A percentile compares a stretch with the other conserved stretches of the same genome.
Evolutionary conservation across 2,329 filamentous ascomycete genomes (phyloP).

Genomic region (Geosmithia flava): DNA sequence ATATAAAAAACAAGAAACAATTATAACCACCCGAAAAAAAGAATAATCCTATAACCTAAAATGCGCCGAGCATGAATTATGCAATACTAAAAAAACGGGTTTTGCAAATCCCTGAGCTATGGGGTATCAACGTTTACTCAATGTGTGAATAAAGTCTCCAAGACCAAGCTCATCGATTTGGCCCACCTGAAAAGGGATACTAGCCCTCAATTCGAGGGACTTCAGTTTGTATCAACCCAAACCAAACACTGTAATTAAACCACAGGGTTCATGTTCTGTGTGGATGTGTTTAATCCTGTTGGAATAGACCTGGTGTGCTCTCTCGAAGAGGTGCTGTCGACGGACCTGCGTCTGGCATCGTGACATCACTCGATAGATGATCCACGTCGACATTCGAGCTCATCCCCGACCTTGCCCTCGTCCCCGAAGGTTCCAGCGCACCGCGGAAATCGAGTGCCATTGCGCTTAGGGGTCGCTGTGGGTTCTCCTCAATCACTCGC

Average conservation of each 20-base stretch:
- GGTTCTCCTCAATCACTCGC: constrained; percentile 29
- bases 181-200: too few species aligned
- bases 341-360: constrained; percentile 44
- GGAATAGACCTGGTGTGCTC: constrained; percentile 36
- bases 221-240: too few species aligned
- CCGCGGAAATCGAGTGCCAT: constrained; percentile 33
- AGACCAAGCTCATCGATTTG: too few species aligned
- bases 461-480: constrained; percentile 37
- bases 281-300: constrained; percentile 32
- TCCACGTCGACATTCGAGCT: constrained; percentile 18
- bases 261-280: too few species aligned
- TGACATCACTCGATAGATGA: constrained; percentile 30
- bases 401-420: constrained; percentile 8
- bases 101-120: background rate
- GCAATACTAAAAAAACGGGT: background rate
- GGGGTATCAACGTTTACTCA: too few species aligned
- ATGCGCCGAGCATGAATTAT: constrained; percentile 2
- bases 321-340: constrained; percentile 39
- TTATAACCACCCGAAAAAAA: background rate
- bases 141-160: too few species aligned
- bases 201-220: too few species aligned
- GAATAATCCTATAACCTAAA: background rate
- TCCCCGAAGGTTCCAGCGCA: constrained; percentile 14
- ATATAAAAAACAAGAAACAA: background rate
- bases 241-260: too few species aligned